A percentile compares a stretch with the other conserved stretches of the same genome.
Conservation (phyloP, 1,139 yeast species). For the Taiozyma sp. region DNA sequence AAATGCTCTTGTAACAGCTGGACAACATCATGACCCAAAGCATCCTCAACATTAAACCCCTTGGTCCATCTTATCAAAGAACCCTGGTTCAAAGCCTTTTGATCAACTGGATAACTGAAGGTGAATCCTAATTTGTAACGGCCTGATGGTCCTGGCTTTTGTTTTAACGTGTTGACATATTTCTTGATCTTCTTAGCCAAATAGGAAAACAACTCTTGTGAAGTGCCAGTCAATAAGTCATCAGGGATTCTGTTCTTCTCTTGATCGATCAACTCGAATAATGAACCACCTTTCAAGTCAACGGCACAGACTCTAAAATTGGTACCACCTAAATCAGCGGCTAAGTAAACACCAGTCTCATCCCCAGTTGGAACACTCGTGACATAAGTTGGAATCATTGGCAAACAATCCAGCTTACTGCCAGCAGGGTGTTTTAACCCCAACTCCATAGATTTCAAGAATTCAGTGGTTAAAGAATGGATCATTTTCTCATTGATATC, state of each 20-base stretch:
- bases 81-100: conserved; percentile 72
- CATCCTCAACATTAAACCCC: conserved; percentile 80
- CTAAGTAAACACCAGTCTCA: conserved; percentile 69
- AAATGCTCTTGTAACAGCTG: conserved; percentile 61
- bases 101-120: conserved; percentile 89
- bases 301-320: conserved; percentile 88
- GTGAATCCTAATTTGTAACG: conserved; percentile 79
- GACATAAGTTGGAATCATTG: conserved; percentile 86
- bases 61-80: conserved; percentile 89
- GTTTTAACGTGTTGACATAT: conserved; percentile 55
- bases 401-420: conserved; percentile 34
- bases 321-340: conserved; percentile 85
- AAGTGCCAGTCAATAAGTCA: conserved; percentile 57
- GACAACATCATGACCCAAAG: conserved; percentile 79
- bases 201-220: conserved; percentile 58
- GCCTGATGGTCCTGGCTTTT: conserved; percentile 28
- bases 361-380: conserved; percentile 75
- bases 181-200: conserved; percentile 59
- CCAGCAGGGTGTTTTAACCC: conserved; percentile 43
- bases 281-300: conserved; percentile 47
- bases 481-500: conserved; percentile 46
- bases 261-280: conserved; percentile 45
- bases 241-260: conserved; percentile 67
- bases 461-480: conserved; percentile 52
- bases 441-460: conserved; percentile 53